phyloP scores from a whole-genome alignment of 352 stramenopile genomes.

The Phytophthora chlamydospora region DNA sequence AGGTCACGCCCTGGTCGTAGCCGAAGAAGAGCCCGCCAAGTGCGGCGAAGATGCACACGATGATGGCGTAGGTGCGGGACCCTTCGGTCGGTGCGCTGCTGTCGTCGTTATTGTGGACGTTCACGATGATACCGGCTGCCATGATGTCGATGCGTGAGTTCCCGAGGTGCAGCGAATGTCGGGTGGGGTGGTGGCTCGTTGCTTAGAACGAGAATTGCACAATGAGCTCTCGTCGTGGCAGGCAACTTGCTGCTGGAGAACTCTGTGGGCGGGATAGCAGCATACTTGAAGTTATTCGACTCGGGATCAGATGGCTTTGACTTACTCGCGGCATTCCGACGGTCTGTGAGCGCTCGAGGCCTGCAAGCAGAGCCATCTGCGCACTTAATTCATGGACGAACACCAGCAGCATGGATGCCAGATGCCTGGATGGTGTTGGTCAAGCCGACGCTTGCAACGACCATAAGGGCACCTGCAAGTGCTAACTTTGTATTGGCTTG shows the following conservation, averaged over 20 bases:
- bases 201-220: constrained; percentile 2
- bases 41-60: constrained; percentile 36
- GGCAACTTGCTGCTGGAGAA: too few species aligned
- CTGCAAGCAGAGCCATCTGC: constrained; percentile 6
- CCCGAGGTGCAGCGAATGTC: not conserved
- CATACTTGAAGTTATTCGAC: not conserved
- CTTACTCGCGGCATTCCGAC: not conserved
- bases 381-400: constrained; percentile 4
- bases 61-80: constrained; percentile 36
- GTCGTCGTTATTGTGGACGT: constrained; percentile 17
- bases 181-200: constrained; percentile 2
- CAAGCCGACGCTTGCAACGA: too few species aligned
- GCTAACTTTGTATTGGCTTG: too few species aligned
- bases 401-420: not conserved
- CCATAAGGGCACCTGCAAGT: too few species aligned
- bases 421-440: not conserved
- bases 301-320: not conserved
- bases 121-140: constrained; percentile 22
- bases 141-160: constrained; percentile 9
- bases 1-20: constrained; percentile 40
- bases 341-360: not conserved
- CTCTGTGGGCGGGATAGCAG: not conserved
- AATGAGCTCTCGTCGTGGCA: constrained; percentile 1
- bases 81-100: constrained; percentile 28
- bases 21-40: constrained; percentile 41